Base-by-base conservation (phyloP, 768 basidiomycete genomes). In the Boletus vermiculosoides region DNA sequence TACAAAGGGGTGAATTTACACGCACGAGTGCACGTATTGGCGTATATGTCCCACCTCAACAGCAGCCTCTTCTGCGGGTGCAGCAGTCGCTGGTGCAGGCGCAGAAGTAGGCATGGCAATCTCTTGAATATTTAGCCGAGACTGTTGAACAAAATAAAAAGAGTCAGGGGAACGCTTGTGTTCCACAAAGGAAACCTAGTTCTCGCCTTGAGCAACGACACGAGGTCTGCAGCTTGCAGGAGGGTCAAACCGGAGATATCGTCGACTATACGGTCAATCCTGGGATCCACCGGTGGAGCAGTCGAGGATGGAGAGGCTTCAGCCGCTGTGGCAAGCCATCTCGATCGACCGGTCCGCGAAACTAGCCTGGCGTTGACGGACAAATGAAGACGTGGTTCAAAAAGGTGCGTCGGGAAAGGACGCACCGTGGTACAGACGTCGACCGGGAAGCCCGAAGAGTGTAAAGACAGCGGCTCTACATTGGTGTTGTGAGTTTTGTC, bases 111-210 rank as follows among this genome's bases (percentile, higher is more conserved):
- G 93, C 81, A 97, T 83, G 18, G 94, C 93, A 68, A 98, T 92
- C 78, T 98, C 96, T 76, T 95, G 92, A 60, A 99, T 99, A 71
- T 98, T 98, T 57, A 99, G 73, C 58, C 90, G 87, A 49, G 92
- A 80, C 96, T 98, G 55, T 51, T 11, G 16, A 13, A 15, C 33
- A 11, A 37, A 16, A 18, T 42, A n/a, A 15, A 28, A 12, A 50
- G 41, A 18, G 50, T 57, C 22, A 52, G 54, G 44, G 12, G 30
- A 36, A 36, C n/a, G 37, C 13, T 16, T 6, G 34, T 2, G 30
- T 41, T 36, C 16, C 7, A 16, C 15, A 6, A 42, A 45, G 16
- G 10, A 37, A 39, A 36, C 11, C 11, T 9, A 8, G 31, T 30
- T 58, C 77, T 67, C 63, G 90, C 96, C 83, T 99, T 99, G 66